phyloP scores from a whole-genome alignment of 805 yeast genomes.

The Cyberlindnera amylophila region DNA sequence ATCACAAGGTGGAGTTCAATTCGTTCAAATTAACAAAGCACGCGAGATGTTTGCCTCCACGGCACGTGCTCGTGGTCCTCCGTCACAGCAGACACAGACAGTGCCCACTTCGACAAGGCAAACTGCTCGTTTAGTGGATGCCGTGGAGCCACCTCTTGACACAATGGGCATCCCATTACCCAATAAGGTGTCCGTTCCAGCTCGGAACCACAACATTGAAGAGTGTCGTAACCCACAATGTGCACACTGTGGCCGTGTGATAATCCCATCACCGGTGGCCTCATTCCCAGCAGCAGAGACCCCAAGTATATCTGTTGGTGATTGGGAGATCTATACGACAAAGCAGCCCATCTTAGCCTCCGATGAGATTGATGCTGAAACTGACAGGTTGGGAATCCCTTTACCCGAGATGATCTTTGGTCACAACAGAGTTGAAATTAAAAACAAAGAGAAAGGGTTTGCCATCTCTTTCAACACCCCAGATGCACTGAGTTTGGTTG shows the following conservation, averaged over 20 bases:
- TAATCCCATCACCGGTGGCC: constrained; percentile 75
- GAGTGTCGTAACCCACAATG: constrained; percentile 44
- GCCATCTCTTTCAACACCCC: constrained; percentile 65
- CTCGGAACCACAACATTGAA: constrained; percentile 33
- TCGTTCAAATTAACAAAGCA: constrained; percentile 56
- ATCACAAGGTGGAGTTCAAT: constrained; percentile 42
- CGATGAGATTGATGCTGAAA: constrained; percentile 64
- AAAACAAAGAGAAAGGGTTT: constrained; percentile 38
- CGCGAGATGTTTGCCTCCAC: constrained; percentile 53
- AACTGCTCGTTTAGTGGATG: constrained; percentile 3
- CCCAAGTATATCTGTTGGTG: constrained; percentile 65
- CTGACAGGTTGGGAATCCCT: constrained; percentile 63
- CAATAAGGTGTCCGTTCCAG: constrained; percentile 36
- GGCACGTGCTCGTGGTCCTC: constrained; percentile 32
- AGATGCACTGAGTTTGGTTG: constrained; percentile 66
- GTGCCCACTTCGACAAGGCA: not conserved
- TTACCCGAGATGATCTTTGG: constrained; percentile 98
- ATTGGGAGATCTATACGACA: constrained; percentile 73
- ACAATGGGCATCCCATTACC: constrained; percentile 12
- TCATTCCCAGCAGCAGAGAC: constrained; percentile 57
- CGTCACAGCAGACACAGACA: not conserved
- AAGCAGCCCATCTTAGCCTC: constrained; percentile 77
- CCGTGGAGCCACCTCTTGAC: constrained; percentile 12
- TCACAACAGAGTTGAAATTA: constrained; percentile 59
- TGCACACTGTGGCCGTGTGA: constrained; percentile 63